These are phyloP conservation scores for Cavenderia fasciculata DNA, from an alignment of 78 protist species.

Conservation along the genomic window DNA sequence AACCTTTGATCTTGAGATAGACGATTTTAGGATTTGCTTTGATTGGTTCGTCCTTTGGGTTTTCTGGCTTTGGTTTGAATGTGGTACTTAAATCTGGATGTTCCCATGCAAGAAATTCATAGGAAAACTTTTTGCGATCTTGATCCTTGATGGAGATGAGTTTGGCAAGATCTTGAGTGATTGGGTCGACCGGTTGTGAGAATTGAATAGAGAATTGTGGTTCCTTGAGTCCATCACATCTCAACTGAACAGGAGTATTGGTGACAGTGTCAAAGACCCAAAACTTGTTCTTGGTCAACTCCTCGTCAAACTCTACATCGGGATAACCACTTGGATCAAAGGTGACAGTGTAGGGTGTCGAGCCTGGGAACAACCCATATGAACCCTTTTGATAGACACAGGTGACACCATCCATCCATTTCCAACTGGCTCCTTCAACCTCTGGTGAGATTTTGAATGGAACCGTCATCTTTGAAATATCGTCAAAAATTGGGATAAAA, in stretches of 20 bases:
- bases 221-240: background rate
- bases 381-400: background rate
- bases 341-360: background rate
- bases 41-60: too few relatives aligned
- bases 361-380: background rate
- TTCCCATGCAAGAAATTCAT: too few relatives aligned
- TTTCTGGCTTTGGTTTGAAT: background rate
- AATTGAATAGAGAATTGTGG: slow-evolving; percentile 20
- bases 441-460: slow-evolving; percentile 35
- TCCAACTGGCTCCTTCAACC: slow-evolving; percentile 1
- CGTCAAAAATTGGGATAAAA: background rate
- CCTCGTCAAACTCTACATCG: background rate
- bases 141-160: background rate
- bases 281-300: background rate
- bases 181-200: slow-evolving; percentile 6
- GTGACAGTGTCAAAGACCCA: background rate
- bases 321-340: too few relatives aligned
- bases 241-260: background rate
- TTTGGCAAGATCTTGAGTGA: too few relatives aligned
- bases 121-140: background rate
- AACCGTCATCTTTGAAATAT: background rate
- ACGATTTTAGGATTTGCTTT: too few relatives aligned
- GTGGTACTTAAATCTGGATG: background rate
- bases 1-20: too few relatives aligned
- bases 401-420: slow-evolving; percentile 9